Base-by-base conservation (phyloP, 306 rosid species). In the Amphicarpaea edgeworthii region DNA sequence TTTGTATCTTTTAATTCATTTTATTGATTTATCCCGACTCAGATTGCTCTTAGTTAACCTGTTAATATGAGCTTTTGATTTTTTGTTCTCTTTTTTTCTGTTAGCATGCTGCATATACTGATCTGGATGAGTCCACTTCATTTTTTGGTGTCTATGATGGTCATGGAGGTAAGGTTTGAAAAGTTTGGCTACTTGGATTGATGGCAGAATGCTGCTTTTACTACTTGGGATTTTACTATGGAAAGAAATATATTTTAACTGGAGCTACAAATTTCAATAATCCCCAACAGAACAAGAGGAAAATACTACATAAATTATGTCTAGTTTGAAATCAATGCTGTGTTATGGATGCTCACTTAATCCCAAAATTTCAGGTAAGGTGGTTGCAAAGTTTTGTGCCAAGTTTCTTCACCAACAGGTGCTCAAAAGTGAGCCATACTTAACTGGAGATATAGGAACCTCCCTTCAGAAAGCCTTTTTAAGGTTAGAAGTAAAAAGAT, bases 141-240 rank as follows among this genome's bases (percentile, higher is more conserved):
- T 95, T 95, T 90, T 95, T 92, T 78, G 97, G 97, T 83, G 99
- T 95, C 79, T 95, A 85, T 78, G 97, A 95, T 86, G 99, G 97
- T 72, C 97, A 95, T 83, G 99, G 99, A 92, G 97, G 99, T 95
- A 88, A 87, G 84, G 86, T 68, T 64, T 80, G 42, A 70, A 54
- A 64, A 37, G 72, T 68, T 85, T 34, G 42, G 37, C 50, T 77
- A 57, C 50, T 50, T 26, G 38, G 19, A 43, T 76, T 30, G 66
- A 28, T 80, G 40, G 43, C 47, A 64, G 23, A 50, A 8, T 51
- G 24, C 12, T 54, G 16, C 51, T 67, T 28, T 73, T 62, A 37
- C 73, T 73, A 57, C 70, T 37, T 74, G 7, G 60, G 54, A n/a
- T 69, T 71, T 11, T 38, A 8, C 21, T 2, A 16, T 61, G 8